Evolutionary conservation across 345 rosid genomes (phyloP).

Genomic region (Anastatica hierochuntica): DNA sequence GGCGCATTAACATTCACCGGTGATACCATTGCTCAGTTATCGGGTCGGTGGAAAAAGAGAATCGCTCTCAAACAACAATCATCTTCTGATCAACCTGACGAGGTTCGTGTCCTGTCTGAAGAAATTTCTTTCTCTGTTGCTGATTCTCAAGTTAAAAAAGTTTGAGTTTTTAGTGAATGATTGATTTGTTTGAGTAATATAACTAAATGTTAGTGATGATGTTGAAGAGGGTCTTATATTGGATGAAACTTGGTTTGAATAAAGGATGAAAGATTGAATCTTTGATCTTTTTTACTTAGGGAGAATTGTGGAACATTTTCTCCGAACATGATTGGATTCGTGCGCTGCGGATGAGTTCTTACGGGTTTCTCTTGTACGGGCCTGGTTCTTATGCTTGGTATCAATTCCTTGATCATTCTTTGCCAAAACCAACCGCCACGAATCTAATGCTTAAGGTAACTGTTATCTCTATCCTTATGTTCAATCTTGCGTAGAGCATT

Average conservation of each 20-base stretch:
- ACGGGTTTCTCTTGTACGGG: slow-evolving; percentile 81
- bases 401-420: slow-evolving; percentile 54
- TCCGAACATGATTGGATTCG: slow-evolving; percentile 76
- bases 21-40: slow-evolving; percentile 70
- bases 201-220: too few species aligned
- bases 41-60: slow-evolving; percentile 35
- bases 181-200: too few species aligned
- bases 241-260: too few species aligned
- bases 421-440: slow-evolving; percentile 56
- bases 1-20: slow-evolving; percentile 71
- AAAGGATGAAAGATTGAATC: background rate
- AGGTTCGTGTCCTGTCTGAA: slow-evolving; percentile 25
- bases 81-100: slow-evolving; percentile 11
- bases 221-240: too few species aligned
- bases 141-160: too few species aligned
- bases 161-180: too few species aligned
- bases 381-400: slow-evolving; percentile 95
- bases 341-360: slow-evolving; percentile 79
- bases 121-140: too few species aligned
- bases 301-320: slow-evolving; percentile 30
- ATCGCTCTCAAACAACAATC: slow-evolving; percentile 17
- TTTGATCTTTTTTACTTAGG: slow-evolving; percentile 28
- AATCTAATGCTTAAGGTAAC: slow-evolving; percentile 68
- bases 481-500: background rate
- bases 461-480: too few species aligned